phyloP scores from a whole-genome alignment of 2,329 filamentous ascomycete species.

The Alternaria ethzedia region DNA sequence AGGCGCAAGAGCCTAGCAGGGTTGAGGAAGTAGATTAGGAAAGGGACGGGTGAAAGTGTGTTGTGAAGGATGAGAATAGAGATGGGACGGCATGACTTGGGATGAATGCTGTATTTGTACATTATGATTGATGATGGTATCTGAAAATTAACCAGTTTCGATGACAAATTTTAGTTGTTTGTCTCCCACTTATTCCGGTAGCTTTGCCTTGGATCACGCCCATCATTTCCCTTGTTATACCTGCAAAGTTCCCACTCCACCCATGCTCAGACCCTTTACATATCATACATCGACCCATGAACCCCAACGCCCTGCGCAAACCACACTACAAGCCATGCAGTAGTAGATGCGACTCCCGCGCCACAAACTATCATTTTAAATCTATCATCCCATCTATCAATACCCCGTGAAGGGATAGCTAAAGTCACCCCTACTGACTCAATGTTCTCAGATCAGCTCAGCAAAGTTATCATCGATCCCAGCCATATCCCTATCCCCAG shows the following conservation, averaged over 20 bases:
- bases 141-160: slow-evolving; percentile 2
- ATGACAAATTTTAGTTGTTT: background rate
- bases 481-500: slow-evolving; percentile 58
- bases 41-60: background rate
- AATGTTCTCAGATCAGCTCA: slow-evolving; percentile 59
- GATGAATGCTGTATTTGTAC: slow-evolving; percentile 13
- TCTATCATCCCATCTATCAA: background rate
- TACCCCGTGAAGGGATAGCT: too few species aligned
- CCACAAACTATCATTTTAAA: background rate
- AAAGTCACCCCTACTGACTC: too few species aligned
- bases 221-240: background rate
- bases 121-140: slow-evolving; percentile 11
- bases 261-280: background rate
- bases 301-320: background rate
- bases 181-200: background rate
- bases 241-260: background rate
- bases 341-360: background rate
- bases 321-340: background rate
- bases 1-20: slow-evolving; percentile 40
- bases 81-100: background rate
- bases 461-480: slow-evolving; percentile 68
- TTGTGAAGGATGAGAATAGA: background rate
- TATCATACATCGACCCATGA: background rate
- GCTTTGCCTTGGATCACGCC: background rate
- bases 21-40: background rate